These are phyloP conservation scores for Primulina huaijiensis DNA, from an alignment of 257 asterid species.

Conservation along the genomic window DNA sequence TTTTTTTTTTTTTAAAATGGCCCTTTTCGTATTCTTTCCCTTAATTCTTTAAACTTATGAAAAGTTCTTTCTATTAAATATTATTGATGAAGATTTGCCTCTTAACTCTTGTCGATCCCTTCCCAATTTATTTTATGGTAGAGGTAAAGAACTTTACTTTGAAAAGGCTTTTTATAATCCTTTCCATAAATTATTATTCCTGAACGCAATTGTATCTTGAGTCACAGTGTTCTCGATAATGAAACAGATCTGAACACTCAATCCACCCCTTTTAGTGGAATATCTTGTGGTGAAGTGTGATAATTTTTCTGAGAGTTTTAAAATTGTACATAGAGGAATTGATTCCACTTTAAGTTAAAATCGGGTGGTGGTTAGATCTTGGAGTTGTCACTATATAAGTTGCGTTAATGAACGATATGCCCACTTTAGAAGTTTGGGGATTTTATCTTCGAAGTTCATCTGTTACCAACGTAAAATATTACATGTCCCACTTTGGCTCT, in stretches of 20 bases:
- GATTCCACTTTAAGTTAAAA: conserved; percentile 1
- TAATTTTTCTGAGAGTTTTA: too few relatives aligned
- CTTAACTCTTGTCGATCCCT: neutral
- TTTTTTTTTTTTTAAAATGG: conserved; percentile 7
- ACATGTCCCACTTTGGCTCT: neutral
- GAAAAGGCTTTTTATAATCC: neutral
- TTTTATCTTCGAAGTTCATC: neutral
- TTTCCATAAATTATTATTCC: neutral
- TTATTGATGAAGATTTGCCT: neutral
- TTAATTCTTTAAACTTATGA: neutral
- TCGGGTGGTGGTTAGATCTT: neutral
- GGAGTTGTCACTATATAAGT: too few relatives aligned
- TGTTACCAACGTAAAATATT: neutral
- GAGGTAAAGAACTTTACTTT: neutral
- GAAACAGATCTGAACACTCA: neutral
- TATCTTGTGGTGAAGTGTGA: neutral
- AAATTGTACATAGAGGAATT: neutral
- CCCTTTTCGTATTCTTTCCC: conserved; percentile 23
- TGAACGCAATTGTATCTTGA: conserved; percentile 16
- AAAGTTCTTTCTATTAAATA: neutral
- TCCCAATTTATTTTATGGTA: neutral
- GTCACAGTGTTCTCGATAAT: neutral
- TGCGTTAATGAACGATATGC: too few relatives aligned
- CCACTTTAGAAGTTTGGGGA: neutral
- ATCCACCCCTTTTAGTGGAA: neutral